phyloP scores from a whole-genome alignment of 305 asterid genomes.

The Solanum chacoense region DNA sequence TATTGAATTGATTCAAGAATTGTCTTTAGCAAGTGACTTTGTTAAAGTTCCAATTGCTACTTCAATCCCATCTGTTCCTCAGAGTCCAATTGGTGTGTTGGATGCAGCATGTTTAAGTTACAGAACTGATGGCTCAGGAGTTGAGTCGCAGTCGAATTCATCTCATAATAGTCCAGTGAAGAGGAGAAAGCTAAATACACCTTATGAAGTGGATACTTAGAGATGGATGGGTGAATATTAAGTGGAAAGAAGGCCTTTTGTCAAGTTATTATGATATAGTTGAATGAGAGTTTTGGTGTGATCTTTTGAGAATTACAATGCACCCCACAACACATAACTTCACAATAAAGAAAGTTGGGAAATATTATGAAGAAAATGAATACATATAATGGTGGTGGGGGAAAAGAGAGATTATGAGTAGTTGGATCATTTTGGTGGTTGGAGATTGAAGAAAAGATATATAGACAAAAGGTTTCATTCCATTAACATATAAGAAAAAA shows the following conservation, averaged over 20 bases:
- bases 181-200: slow-evolving; percentile 7
- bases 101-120: slow-evolving; percentile 15
- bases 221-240: background rate
- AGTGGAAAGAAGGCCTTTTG: background rate
- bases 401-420: background rate
- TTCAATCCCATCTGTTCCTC: slow-evolving; percentile 18
- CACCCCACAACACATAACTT: background rate
- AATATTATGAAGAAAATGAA: background rate
- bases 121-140: slow-evolving; percentile 2
- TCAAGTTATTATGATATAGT: background rate
- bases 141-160: slow-evolving; percentile 1
- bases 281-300: slow-evolving; percentile 11
- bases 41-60: background rate
- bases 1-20: slow-evolving; percentile 38
- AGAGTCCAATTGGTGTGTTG: slow-evolving; percentile 10
- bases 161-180: slow-evolving; percentile 7
- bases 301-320: background rate
- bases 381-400: background rate
- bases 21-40: slow-evolving; percentile 17
- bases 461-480: background rate
- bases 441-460: background rate
- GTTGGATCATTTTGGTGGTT: slow-evolving; percentile 2
- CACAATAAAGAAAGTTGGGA: background rate
- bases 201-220: background rate
- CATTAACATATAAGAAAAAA: background rate